These are phyloP conservation scores for Litsea cubeba DNA, from an alignment of 164 flowering plant species.

Conservation along the genomic window DNA sequence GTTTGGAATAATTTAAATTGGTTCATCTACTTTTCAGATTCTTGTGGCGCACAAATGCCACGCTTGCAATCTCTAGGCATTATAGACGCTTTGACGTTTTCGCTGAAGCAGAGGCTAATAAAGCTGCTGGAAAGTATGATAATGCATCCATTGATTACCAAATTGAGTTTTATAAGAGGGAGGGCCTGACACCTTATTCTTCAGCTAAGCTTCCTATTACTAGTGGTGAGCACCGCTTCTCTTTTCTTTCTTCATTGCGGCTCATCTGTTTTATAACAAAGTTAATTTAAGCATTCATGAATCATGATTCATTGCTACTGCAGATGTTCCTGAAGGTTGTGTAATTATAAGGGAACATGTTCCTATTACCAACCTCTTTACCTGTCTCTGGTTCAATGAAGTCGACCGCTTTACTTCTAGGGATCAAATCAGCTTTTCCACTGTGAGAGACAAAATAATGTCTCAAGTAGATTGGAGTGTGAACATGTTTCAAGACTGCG, in stretches of 20 bases:
- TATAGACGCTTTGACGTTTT: slow-evolving; percentile 90
- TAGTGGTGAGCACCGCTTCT: slow-evolving; percentile 55
- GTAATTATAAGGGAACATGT: slow-evolving; percentile 80
- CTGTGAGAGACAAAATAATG: slow-evolving; percentile 75
- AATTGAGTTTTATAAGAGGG: slow-evolving; percentile 71
- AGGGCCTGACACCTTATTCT: slow-evolving; percentile 86
- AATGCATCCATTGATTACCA: slow-evolving; percentile 84
- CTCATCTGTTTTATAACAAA: slow-evolving; percentile 1
- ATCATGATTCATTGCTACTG: slow-evolving; percentile 2
- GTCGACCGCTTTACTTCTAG: slow-evolving; percentile 95
- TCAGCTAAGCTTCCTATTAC: slow-evolving; percentile 86
- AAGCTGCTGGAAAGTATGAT: slow-evolving; percentile 85
- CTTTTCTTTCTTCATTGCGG: background rate
- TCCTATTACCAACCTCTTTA: slow-evolving; percentile 82
- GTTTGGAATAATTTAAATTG: background rate
- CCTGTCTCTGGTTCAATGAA: slow-evolving; percentile 98
- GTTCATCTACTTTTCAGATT: slow-evolving; percentile 45
- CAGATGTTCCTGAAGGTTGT: slow-evolving; percentile 99
- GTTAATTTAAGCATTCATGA: slow-evolving; percentile 3
- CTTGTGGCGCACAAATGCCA: slow-evolving; percentile 84
- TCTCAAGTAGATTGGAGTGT: slow-evolving; percentile 60
- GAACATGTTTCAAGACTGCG: slow-evolving; percentile 90
- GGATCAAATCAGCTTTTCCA: slow-evolving; percentile 92
- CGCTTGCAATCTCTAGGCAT: slow-evolving; percentile 90
- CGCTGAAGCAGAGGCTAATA: slow-evolving; percentile 93